Percentiles rank a stretch among this genome's conserved stretches.
These are phyloP conservation scores for Aureobasidium vineae DNA, from an alignment of 2,329 filamentous ascomycete species.

Conservation along the genomic window DNA sequence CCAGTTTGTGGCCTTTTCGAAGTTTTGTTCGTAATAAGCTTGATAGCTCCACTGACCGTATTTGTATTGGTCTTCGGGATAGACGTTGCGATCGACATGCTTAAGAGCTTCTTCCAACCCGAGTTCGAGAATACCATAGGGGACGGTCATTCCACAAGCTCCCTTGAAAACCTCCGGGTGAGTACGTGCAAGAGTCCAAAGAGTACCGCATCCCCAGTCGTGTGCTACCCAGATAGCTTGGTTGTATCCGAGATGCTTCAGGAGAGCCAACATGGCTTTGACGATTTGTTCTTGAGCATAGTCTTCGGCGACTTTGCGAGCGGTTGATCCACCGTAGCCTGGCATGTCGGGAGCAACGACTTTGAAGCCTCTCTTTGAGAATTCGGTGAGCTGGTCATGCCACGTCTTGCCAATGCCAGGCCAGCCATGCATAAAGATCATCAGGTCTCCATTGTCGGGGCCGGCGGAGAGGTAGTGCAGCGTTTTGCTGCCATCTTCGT, in stretches of 20 bases:
- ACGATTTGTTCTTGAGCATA: constrained; percentile 38
- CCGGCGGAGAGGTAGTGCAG: constrained; percentile 35
- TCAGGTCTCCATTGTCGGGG: constrained; percentile 33
- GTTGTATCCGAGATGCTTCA: constrained; percentile 41
- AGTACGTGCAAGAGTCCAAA: constrained; percentile 37
- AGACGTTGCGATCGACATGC: constrained; percentile 46
- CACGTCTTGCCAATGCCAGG: constrained; percentile 40
- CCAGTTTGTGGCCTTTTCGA: constrained; percentile 31
- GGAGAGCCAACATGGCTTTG: constrained; percentile 40
- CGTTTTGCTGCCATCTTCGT: constrained; percentile 31
- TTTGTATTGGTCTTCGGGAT: constrained; percentile 46
- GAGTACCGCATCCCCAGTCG: constrained; percentile 45
- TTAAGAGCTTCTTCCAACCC: constrained; percentile 42
- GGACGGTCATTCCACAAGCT: constrained; percentile 39
- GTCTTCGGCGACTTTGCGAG: constrained; percentile 34
- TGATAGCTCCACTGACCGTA: constrained; percentile 42
- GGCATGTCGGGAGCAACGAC: constrained; percentile 39
- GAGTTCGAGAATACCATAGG: constrained; percentile 45
- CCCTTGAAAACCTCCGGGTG: constrained; percentile 39
- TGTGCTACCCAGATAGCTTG: constrained; percentile 52
- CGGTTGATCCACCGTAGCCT: constrained; percentile 40
- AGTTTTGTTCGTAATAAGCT: constrained; percentile 36
- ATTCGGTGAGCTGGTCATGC: constrained; percentile 39
- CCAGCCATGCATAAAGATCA: constrained; percentile 39
- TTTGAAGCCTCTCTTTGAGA: constrained; percentile 34